phyloP scores from a whole-genome alignment of 2,329 filamentous ascomycete genomes.

The Lasiodiplodia sp. region DNA sequence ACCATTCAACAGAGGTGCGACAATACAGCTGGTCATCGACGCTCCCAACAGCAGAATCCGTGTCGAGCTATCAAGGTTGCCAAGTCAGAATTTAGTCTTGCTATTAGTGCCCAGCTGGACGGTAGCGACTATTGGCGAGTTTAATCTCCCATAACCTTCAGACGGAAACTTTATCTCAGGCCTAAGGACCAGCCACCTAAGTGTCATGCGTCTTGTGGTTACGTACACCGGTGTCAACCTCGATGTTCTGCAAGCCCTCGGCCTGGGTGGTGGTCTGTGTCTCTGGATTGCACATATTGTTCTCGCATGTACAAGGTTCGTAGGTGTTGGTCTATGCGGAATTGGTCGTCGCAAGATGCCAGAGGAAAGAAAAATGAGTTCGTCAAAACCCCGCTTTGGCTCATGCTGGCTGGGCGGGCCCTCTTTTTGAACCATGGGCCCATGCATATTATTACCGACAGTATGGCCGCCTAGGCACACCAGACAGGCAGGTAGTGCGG shows the following conservation, averaged over 20 bases:
- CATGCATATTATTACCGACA: background rate
- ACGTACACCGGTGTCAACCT: constrained; percentile 5
- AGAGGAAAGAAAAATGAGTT: background rate
- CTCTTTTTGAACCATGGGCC: background rate
- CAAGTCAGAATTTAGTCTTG: background rate
- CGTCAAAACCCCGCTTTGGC: background rate
- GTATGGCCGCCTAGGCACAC: background rate
- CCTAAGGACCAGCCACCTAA: no score
- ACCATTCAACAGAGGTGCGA: background rate
- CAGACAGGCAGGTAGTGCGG: background rate
- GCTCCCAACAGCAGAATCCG: constrained; percentile 7
- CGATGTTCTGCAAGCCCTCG: constrained; percentile 8
- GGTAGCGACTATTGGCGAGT: background rate
- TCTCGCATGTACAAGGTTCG: background rate
- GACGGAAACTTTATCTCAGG: no score
- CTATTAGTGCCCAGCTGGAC: background rate
- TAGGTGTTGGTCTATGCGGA: background rate
- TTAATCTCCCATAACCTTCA: background rate
- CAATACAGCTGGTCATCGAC: constrained; percentile 5
- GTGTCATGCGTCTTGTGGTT: no score
- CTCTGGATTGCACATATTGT: background rate
- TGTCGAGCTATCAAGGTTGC: constrained; percentile 4
- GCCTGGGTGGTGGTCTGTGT: background rate
- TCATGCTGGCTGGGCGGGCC: background rate
- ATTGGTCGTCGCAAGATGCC: background rate